Conservation (phyloP, 768 basidiomycete species). For the Auricularia sp. region DNA sequence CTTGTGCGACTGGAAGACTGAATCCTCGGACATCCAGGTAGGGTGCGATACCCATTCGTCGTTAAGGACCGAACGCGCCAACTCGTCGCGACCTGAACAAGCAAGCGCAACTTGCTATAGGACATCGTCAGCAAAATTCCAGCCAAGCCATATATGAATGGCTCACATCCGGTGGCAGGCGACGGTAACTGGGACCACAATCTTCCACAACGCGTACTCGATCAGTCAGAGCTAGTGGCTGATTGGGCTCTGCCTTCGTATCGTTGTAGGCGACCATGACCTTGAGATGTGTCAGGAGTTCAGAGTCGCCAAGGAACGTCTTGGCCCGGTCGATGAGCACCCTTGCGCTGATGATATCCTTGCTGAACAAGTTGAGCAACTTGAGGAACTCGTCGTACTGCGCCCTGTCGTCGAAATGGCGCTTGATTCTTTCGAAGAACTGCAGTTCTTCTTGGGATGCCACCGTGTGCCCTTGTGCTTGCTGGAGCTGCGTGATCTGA, state of each 20-base stretch:
- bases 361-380: constrained; percentile 87
- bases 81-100: constrained; percentile 92
- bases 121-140: not conserved
- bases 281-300: constrained; percentile 72
- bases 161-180: constrained; percentile 68
- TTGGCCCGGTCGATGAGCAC: constrained; percentile 72
- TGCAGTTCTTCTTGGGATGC: constrained; percentile 44
- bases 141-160: not conserved
- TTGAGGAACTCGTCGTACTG: constrained; percentile 92
- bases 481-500: constrained; percentile 12
- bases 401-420: constrained; percentile 58
- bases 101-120: constrained; percentile 72
- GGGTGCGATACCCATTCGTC: constrained; percentile 99
- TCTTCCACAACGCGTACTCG: not conserved
- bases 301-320: constrained; percentile 63
- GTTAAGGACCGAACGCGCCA: constrained; percentile 93
- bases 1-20: constrained; percentile 80
- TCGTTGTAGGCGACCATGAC: constrained; percentile 86
- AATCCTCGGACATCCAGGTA: constrained; percentile 88
- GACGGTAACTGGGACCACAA: constrained; percentile 81
- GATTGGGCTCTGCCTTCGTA: not conserved
- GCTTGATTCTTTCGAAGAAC: constrained; percentile 89
- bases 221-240: not conserved
- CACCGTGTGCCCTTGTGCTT: constrained; percentile 19
- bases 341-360: constrained; percentile 82